Evolutionary conservation across 2,329 filamentous ascomycete species (phyloP).

Genomic region (Penicillium rolfsii): DNA sequence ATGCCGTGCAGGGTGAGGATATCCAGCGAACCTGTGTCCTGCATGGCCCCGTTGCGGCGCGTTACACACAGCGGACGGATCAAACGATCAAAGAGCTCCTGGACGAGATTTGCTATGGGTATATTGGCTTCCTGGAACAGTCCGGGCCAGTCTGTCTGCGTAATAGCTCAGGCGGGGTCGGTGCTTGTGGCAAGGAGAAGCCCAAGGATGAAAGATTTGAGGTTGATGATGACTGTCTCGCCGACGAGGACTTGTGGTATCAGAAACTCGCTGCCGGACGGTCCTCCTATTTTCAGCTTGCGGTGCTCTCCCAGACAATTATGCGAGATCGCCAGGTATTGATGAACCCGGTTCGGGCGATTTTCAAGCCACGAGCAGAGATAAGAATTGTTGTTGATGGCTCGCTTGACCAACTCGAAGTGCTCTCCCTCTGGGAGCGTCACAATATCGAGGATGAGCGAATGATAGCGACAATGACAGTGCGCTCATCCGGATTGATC

Average conservation of each 20-base stretch:
- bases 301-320: background rate
- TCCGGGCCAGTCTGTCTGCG: constrained; percentile 67
- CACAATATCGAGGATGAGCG: background rate
- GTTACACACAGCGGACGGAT: constrained; percentile 81
- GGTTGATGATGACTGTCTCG: background rate
- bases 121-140: constrained; percentile 79
- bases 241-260: background rate
- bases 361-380: constrained; percentile 1
- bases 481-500: background rate
- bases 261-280: constrained; percentile 1
- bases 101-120: constrained; percentile 73
- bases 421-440: background rate
- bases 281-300: background rate
- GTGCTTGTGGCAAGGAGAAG: background rate
- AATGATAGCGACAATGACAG: background rate
- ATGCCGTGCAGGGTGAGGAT: constrained; percentile 89
- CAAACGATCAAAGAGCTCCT: constrained; percentile 93
- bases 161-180: constrained; percentile 56
- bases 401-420: background rate
- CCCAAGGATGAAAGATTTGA: background rate
- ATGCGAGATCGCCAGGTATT: constrained; percentile 1
- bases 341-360: background rate
- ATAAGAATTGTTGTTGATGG: constrained; percentile 1
- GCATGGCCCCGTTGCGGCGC: constrained; percentile 87
- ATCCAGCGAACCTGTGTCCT: constrained; percentile 92